Evolutionary conservation across 768 basidiomycete genomes (phyloP).

Genomic region (Lactarius hengduanensis): DNA sequence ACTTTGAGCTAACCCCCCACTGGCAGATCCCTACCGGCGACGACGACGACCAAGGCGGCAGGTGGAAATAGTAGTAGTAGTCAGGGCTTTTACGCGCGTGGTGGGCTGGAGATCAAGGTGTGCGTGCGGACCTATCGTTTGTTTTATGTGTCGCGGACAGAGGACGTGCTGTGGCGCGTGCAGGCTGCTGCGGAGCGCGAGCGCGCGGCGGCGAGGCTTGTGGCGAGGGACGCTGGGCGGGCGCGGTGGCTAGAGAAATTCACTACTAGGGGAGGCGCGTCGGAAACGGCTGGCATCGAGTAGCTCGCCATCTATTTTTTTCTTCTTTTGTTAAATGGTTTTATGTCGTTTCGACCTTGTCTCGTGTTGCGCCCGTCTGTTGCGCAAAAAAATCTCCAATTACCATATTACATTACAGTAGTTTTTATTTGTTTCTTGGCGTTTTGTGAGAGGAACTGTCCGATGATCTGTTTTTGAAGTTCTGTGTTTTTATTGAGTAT

Average conservation of each 20-base stretch:
- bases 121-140: slow-evolving; percentile 80
- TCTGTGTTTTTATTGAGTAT: background rate
- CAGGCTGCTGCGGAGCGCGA: slow-evolving; percentile 43
- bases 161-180: slow-evolving; percentile 58
- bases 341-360: no score
- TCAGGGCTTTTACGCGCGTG: slow-evolving; percentile 34
- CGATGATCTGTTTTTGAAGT: background rate
- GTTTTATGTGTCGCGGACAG: slow-evolving; percentile 72
- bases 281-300: background rate
- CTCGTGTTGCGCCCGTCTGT: background rate
- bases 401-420: background rate
- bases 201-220: slow-evolving; percentile 25
- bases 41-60: background rate
- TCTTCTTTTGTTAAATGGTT: background rate
- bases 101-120: slow-evolving; percentile 77
- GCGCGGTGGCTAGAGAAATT: slow-evolving; percentile 11
- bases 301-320: background rate
- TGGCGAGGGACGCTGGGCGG: background rate
- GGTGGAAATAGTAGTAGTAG: background rate
- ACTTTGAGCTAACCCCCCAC: slow-evolving; percentile 24
- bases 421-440: background rate
- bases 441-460: background rate
- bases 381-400: background rate
- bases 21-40: slow-evolving; percentile 42
- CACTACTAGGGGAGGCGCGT: background rate